Percentiles rank a stretch among this genome's conserved stretches.
Evolutionary conservation across 163 green algal genomes (phyloP).

Genomic region (Chlamydomonas reinhardtii): DNA sequence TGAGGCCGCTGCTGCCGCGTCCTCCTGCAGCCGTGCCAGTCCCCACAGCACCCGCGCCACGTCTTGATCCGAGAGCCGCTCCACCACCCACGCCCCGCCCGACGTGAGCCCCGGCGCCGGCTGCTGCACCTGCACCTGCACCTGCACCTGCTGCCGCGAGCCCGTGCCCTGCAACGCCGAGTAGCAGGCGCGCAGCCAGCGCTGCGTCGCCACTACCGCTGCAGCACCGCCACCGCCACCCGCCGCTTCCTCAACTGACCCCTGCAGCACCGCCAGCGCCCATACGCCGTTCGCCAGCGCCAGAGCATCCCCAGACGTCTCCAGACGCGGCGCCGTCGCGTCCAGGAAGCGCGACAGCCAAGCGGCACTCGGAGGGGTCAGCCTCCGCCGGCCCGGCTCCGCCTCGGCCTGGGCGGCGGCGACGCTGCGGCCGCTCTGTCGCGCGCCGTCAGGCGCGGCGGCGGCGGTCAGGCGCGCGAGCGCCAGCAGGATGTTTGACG

Average conservation of each 20-base stretch:
- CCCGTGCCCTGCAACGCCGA: not conserved
- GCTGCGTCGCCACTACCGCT: not conserved
- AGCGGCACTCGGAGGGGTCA: not conserved
- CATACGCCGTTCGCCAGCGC: slow-evolving; percentile 26
- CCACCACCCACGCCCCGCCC: too few species aligned
- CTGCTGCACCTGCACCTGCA: too few species aligned
- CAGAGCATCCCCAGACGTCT: not conserved
- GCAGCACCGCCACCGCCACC: too few species aligned
- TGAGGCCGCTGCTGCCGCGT: not conserved
- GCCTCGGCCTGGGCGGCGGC: too few species aligned
- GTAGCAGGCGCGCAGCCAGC: slow-evolving; percentile 3
- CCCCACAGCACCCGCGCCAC: slow-evolving; percentile 7
- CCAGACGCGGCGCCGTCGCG: slow-evolving; percentile 1
- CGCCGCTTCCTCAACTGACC: too few species aligned
- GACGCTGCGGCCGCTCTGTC: too few species aligned
- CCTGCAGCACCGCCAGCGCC: slow-evolving; percentile 5
- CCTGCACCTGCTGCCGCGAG: too few species aligned
- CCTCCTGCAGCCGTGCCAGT: not conserved
- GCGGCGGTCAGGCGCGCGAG: not conserved
- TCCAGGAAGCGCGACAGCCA: slow-evolving; percentile 1
- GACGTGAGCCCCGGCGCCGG: too few species aligned
- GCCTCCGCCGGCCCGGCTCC: not conserved
- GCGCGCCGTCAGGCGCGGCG: not conserved
- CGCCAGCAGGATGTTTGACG: slow-evolving; percentile 18
- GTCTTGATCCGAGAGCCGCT: too few species aligned